These are phyloP conservation scores for Sphaerostilbella broomeana DNA, from an alignment of 2,329 filamentous ascomycete genomes.

Conservation along the genomic window DNA sequence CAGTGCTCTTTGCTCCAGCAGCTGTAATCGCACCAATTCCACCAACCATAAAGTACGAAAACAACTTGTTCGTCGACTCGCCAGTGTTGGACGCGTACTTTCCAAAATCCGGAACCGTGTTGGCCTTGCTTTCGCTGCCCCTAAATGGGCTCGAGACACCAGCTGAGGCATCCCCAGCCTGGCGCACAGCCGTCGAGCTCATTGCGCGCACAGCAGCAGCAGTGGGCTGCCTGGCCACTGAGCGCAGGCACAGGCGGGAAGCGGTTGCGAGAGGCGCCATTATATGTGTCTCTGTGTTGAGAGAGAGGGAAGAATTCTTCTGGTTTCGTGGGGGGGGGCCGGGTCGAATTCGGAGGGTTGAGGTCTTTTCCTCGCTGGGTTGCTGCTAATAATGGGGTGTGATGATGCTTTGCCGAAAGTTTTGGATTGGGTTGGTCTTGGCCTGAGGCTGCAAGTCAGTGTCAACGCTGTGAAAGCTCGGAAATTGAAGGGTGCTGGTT, in stretches of 20 bases:
- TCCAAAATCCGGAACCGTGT: constrained; percentile 80
- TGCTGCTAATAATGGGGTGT: constrained; percentile 20
- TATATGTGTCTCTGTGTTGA: constrained; percentile 17
- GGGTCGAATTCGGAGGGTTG: constrained; percentile 30
- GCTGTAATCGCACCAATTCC: constrained; percentile 87
- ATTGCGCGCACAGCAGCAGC: constrained; percentile 45
- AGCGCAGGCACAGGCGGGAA: constrained; percentile 63
- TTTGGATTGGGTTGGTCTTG: constrained; percentile 27
- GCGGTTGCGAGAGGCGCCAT: constrained; percentile 66
- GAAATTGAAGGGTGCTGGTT: constrained; percentile 44
- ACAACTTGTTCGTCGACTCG: constrained; percentile 72
- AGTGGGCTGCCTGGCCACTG: constrained; percentile 37
- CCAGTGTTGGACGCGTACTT: constrained; percentile 71
- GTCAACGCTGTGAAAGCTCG: constrained; percentile 25
- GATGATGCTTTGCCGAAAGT: constrained; percentile 38
- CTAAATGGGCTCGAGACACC: constrained; percentile 59
- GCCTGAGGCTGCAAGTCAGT: constrained; percentile 37
- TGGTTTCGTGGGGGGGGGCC: constrained; percentile 19
- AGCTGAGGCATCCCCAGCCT: constrained; percentile 41
- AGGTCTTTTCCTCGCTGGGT: constrained; percentile 41
- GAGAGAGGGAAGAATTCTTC: background rate
- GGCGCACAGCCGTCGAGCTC: constrained; percentile 47
- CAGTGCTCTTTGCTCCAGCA: constrained; percentile 92
- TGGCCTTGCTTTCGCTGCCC: constrained; percentile 50
- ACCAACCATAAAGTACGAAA: constrained; percentile 98